These are phyloP conservation scores for Trametes sp. DNA, from an alignment of 1,284 basidiomycete genomes.

Conservation along the genomic window DNA sequence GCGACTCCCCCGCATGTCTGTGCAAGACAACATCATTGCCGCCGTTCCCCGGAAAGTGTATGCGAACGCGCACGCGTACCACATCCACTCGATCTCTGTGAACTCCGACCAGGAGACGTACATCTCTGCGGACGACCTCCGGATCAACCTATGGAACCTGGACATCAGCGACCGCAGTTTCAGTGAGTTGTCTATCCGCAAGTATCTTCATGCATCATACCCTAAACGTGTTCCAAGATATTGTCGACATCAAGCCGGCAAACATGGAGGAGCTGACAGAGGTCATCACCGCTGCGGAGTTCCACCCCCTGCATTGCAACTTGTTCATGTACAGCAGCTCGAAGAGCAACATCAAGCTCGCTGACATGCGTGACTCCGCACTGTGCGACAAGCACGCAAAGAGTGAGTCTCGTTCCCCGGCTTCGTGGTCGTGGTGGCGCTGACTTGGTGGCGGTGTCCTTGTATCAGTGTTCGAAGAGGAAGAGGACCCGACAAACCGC, in stretches of 20 bases:
- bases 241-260: constrained; percentile 99
- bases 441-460: constrained; percentile 24
- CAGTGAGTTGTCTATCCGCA: constrained; percentile 70
- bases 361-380: constrained; percentile 99
- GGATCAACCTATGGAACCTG: constrained; percentile 98
- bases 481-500: constrained; percentile 96
- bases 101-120: constrained; percentile 99
- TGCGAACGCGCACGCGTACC: constrained; percentile 99
- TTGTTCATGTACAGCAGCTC: constrained; percentile 99
- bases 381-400: constrained; percentile 97
- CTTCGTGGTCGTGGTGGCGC: constrained; percentile 10
- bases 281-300: constrained; percentile 99
- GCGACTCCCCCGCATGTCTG: constrained; percentile 87
- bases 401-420: constrained; percentile 61
- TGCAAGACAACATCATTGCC: constrained; percentile 98
- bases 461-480: constrained; percentile 90
- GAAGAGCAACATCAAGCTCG: constrained; percentile 99
- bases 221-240: constrained; percentile 70
- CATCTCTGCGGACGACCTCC: constrained; percentile 96
- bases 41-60: constrained; percentile 99
- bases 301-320: constrained; percentile 98
- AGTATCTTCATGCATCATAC: not conserved
- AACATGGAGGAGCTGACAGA: constrained; percentile 99
- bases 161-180: constrained; percentile 99
- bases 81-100: constrained; percentile 99